These are phyloP conservation scores for Zygosaccharomyces bailii DNA, from an alignment of 805 yeast species.

Conservation along the genomic window DNA sequence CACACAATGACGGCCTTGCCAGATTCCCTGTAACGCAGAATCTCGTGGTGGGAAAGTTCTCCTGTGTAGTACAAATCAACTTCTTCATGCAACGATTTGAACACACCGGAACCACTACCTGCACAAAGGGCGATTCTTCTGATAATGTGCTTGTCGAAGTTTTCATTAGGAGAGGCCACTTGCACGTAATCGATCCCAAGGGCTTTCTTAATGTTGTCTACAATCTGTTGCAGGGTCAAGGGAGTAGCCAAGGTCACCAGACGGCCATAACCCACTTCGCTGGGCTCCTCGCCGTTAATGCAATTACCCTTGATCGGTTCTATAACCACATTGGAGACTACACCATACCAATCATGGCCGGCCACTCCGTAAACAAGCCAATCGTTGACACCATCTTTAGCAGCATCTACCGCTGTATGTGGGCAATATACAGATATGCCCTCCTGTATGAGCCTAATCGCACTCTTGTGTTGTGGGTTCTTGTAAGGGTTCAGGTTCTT, in stretches of 20 bases:
- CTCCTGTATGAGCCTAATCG: conserved; percentile 65
- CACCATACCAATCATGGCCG: conserved; percentile 19
- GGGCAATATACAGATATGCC: conserved; percentile 92
- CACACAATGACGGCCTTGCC: conserved; percentile 74
- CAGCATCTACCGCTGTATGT: conserved; percentile 95
- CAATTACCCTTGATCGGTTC: conserved; percentile 31
- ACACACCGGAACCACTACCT: conserved; percentile 86
- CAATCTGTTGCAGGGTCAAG: conserved; percentile 43
- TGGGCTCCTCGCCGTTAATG: conserved; percentile 26
- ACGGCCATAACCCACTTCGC: conserved; percentile 80
- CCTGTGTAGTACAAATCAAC: conserved; percentile 83
- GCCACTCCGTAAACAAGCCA: conserved; percentile 71
- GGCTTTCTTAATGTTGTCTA: conserved; percentile 49
- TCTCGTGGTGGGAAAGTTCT: conserved; percentile 92
- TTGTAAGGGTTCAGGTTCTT: conserved; percentile 57
- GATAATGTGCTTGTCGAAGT: conserved; percentile 36
- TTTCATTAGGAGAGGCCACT: conserved; percentile 44
- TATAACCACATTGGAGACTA: conserved; percentile 23
- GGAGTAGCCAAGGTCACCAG: conserved; percentile 48
- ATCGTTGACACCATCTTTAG: conserved; percentile 89
- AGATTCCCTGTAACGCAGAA: conserved; percentile 61
- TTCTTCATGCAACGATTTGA: conserved; percentile 44
- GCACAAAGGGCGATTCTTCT: conserved; percentile 82
- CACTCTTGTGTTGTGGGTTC: conserved; percentile 79
- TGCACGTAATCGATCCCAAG: conserved; percentile 58